Percentiles rank a stretch among this genome's conserved stretches.
Conservation (phyloP, 1,139 yeast genomes). For the Protomyces inouyei region DNA sequence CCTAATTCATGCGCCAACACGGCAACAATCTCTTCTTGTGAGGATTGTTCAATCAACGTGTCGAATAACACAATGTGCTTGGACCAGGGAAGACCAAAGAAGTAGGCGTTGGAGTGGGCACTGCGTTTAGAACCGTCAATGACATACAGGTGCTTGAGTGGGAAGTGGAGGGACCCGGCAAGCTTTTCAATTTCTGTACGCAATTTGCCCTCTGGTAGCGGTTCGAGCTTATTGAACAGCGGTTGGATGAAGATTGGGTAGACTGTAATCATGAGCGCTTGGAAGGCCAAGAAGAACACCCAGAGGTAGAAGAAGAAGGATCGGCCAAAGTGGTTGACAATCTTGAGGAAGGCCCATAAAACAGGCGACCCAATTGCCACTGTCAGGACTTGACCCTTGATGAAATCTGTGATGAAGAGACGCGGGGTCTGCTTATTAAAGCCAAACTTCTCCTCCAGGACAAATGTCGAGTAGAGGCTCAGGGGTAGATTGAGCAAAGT, state of each 20-base stretch:
- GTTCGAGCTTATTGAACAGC: conserved; percentile 81
- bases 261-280: conserved; percentile 65
- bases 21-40: conserved; percentile 79
- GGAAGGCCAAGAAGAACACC: conserved; percentile 64
- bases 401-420: conserved; percentile 65
- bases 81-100: conserved; percentile 93
- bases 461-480: conserved; percentile 72
- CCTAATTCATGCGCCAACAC: conserved; percentile 97
- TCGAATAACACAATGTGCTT: conserved; percentile 91
- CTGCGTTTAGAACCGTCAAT: conserved; percentile 95
- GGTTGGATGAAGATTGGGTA: conserved; percentile 86
- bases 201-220: conserved; percentile 85
- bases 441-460: conserved; percentile 85
- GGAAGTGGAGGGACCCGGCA: conserved; percentile 73
- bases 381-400: conserved; percentile 56
- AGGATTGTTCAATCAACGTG: conserved; percentile 75
- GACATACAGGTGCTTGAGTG: conserved; percentile 75
- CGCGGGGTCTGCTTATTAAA: conserved; percentile 76
- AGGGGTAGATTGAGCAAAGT: conserved; percentile 60
- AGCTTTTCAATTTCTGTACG: conserved; percentile 73
- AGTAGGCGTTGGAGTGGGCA: conserved; percentile 93
- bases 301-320: conserved; percentile 75
- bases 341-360: conserved; percentile 68
- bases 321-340: conserved; percentile 74
- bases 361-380: conserved; percentile 66